Conservation (phyloP, 1,284 basidiomycete species). For the Cutaneotrichosporon mucoides region DNA sequence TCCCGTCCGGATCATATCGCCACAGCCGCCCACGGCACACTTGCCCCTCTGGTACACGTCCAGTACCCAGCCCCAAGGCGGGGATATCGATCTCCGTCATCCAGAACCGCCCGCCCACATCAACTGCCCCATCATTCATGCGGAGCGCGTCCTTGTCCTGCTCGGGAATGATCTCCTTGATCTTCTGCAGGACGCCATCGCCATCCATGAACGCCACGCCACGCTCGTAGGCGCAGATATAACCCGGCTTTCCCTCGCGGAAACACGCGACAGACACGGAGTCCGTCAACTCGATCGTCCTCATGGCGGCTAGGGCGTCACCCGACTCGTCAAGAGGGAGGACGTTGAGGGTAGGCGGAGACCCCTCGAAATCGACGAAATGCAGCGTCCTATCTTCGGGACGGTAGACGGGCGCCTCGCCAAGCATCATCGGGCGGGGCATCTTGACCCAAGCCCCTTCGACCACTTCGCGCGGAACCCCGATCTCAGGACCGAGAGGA, state of each 20-base stretch:
- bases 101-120: neutral
- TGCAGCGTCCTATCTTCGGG: neutral
- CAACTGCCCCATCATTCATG: neutral
- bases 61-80: neutral
- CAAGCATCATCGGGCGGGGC: neutral
- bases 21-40: neutral
- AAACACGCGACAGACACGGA: neutral
- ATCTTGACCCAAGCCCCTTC: neutral
- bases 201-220: neutral
- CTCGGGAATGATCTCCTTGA: neutral
- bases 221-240: neutral
- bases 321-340: neutral
- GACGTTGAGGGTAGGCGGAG: neutral
- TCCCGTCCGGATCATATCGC: neutral
- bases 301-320: neutral
- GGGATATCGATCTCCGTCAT: neutral
- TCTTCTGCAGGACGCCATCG: neutral
- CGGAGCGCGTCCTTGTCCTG: neutral
- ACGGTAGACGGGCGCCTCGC: neutral
- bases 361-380: neutral
- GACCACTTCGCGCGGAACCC: no score
- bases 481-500: no score
- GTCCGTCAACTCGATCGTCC: neutral
- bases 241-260: neutral
- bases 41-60: neutral